Conservation (phyloP, 23 red algal genomes). For the Cyanidioschyzon merolae region DNA sequence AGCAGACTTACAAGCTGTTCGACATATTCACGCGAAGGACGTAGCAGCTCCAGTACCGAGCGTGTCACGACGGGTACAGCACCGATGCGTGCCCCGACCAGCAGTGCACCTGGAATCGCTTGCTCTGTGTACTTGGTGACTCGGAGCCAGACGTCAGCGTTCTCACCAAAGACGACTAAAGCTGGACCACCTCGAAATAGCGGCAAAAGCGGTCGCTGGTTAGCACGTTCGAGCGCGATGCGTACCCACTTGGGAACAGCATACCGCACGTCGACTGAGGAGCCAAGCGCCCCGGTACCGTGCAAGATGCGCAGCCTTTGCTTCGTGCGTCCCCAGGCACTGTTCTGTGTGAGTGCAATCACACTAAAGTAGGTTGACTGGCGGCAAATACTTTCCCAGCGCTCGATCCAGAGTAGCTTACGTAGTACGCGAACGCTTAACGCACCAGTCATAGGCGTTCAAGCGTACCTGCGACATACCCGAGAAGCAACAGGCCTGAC, state of each 20-base stretch:
- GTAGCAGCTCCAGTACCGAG: not conserved
- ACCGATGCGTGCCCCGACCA: slow-evolving; percentile 5
- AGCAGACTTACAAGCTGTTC: not conserved
- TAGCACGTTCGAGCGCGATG: not conserved
- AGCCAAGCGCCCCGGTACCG: not conserved
- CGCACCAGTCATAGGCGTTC: not conserved
- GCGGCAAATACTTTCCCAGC: not conserved
- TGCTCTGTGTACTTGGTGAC: not conserved
- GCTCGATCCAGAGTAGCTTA: not conserved
- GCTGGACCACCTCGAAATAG: not conserved
- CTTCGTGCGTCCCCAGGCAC: not conserved
- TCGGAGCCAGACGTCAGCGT: slow-evolving; percentile 5
- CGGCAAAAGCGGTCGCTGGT: not conserved
- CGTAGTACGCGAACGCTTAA: not conserved
- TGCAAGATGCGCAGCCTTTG: not conserved
- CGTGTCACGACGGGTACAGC: not conserved
- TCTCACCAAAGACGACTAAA: not conserved
- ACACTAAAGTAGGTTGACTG: not conserved
- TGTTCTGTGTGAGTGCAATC: not conserved
- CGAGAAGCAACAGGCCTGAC: not conserved
- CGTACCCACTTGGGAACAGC: slow-evolving; percentile 8
- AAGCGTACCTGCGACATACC: not conserved
- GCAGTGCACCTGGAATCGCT: not conserved
- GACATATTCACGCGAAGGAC: not conserved
- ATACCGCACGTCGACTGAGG: not conserved